These are phyloP conservation scores for Chytriomyces sp. DNA, from an alignment of 192 early-diverging fungal genomes.

Conservation along the genomic window DNA sequence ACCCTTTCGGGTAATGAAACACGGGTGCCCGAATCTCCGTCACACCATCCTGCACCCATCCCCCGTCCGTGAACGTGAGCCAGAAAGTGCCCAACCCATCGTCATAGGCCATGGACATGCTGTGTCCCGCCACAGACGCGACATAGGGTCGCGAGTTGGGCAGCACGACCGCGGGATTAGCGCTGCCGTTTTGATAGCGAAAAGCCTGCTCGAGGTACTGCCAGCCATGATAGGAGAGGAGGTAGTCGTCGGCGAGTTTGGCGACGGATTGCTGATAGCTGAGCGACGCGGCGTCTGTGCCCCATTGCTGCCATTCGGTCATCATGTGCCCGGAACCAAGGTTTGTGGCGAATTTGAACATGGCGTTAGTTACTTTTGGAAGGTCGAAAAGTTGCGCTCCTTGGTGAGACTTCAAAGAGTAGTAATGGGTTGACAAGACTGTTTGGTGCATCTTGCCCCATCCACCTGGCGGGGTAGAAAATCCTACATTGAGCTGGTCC, in stretches of 20 bases:
- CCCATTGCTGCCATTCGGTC: slow-evolving; percentile 5
- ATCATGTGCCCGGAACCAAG: slow-evolving; percentile 9
- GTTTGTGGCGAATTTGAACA: too few species aligned
- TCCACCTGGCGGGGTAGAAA: too few species aligned
- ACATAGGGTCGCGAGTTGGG: slow-evolving; percentile 5
- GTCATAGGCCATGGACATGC: background rate
- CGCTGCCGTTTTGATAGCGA: background rate
- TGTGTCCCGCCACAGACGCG: background rate
- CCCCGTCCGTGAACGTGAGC: background rate
- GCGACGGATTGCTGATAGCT: background rate
- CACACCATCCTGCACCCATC: background rate
- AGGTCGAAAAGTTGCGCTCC: background rate
- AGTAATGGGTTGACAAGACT: too few species aligned
- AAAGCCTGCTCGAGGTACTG: slow-evolving; percentile 5
- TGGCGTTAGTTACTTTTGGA: background rate
- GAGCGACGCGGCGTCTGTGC: background rate
- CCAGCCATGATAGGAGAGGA: too few species aligned
- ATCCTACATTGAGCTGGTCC: too few species aligned
- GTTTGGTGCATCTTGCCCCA: too few species aligned
- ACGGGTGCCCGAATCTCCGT: too few species aligned
- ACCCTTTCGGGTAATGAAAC: too few species aligned
- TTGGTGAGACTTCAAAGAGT: slow-evolving; percentile 3
- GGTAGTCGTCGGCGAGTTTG: background rate
- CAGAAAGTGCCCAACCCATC: background rate
- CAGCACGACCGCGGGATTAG: background rate